Conservation (phyloP, 257 asterid genomes). For the Ilex asprella region DNA sequence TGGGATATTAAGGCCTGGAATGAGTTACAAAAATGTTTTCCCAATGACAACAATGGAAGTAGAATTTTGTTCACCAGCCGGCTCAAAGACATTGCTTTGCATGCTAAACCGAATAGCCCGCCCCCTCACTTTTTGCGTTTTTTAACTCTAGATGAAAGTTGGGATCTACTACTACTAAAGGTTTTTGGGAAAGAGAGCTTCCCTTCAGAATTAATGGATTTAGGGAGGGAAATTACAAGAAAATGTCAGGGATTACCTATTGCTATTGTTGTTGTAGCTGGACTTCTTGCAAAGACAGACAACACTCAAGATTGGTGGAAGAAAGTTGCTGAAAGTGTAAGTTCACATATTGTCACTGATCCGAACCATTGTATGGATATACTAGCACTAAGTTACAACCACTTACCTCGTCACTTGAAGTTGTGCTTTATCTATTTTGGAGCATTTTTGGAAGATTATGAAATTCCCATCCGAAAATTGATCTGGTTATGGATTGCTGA, state of each 20-base stretch:
- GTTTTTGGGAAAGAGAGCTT: not conserved
- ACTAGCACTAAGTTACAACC: not conserved
- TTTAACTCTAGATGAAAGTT: not conserved
- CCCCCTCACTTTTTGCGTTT: not conserved
- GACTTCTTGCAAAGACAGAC: not conserved
- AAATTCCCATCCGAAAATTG: not conserved
- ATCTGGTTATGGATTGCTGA: not conserved
- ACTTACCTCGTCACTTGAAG: not conserved
- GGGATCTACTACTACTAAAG: not conserved
- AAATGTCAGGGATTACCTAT: not conserved
- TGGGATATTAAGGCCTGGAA: constrained; percentile 17
- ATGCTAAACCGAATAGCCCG: not conserved
- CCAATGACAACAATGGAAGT: not conserved
- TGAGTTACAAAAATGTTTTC: not conserved
- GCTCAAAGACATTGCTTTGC: not conserved
- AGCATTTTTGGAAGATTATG: not conserved
- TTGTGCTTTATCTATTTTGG: not conserved
- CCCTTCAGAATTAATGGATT: not conserved
- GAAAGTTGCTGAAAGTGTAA: not conserved
- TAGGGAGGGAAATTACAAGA: not conserved
- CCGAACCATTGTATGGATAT: not conserved
- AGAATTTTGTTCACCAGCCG: not conserved
- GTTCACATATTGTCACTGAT: not conserved
- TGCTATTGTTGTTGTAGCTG: not conserved
- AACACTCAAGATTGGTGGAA: not conserved